Base-by-base conservation (phyloP, 768 basidiomycete species). In the Auricularia cornea region DNA sequence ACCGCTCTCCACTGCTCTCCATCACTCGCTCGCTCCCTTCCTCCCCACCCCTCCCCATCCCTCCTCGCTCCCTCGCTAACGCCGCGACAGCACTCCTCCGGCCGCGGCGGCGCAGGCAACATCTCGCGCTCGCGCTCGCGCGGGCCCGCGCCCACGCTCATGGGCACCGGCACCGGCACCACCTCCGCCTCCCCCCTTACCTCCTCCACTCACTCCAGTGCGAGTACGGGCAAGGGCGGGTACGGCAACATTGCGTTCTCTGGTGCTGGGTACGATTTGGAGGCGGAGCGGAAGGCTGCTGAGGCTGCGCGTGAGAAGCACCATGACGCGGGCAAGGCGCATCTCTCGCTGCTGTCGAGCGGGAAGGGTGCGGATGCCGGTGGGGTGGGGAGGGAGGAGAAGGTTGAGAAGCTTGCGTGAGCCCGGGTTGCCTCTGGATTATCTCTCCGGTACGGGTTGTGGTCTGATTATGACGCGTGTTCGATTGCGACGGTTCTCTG, bases 31-130 rank as follows among this genome's bases (percentile, higher is more conserved):
- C 35, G 35, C 35, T 10, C 14, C 35, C 14, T 35, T 14, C 35
- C 35, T 10, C 3, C 35, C 35, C 35, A 35, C 35, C 35, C 10
- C 35, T 8, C 35, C 10, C 35, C 35, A 14, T 35, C 35, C 35
- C 8, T n/a, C n/a, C n/a, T n/a, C n/a, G n/a, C n/a, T n/a, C n/a
- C n/a, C n/a, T n/a, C n/a, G n/a, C n/a, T n/a, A n/a, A n/a, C n/a
- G n/a, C n/a, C n/a, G n/a, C n/a, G n/a, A n/a, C 44, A 48, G 44
- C 76, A 83, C 72, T 88, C 86, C 20, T 78, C 79, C 28, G 88
- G 88, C 4, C 82, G 87, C 28, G 88, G 88, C 41, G 88, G 88
- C 11, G 60, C 71, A 3, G 88, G 88, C 11, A 89, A 89, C 68
- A 84, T 89, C 16, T 73, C 78, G 10, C 81, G 81, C 52, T 85